These are phyloP conservation scores for Crataegus laevigata DNA, from an alignment of 306 rosid species.

Conservation along the genomic window DNA sequence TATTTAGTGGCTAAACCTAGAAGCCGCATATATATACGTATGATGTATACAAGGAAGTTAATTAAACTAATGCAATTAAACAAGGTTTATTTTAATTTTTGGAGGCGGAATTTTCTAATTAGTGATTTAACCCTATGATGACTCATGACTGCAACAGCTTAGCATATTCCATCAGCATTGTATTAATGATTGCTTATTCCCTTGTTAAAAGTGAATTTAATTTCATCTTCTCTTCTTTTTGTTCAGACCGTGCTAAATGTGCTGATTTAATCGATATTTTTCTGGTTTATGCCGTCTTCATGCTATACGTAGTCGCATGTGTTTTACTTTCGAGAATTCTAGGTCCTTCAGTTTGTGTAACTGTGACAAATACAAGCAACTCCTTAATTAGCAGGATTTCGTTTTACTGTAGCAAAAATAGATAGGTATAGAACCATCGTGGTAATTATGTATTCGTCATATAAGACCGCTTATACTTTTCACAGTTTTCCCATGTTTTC, in stretches of 20 bases:
- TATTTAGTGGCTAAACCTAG: not conserved
- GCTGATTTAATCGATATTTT: no score
- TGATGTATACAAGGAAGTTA: not conserved
- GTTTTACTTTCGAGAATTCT: not conserved
- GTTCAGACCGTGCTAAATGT: not conserved
- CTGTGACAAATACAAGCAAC: no score
- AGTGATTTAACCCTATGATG: not conserved
- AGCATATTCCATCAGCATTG: not conserved
- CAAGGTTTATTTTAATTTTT: not conserved
- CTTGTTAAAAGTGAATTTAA: not conserved
- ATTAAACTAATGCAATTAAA: not conserved
- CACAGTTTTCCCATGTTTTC: not conserved
- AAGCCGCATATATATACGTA: not conserved
- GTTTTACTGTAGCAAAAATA: no score
- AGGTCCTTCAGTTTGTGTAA: no score
- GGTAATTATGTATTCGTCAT: no score
- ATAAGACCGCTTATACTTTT: no score
- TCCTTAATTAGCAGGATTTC: no score
- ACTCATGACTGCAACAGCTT: not conserved
- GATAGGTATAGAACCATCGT: not conserved
- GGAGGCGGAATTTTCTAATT: not conserved
- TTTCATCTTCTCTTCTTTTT: not conserved
- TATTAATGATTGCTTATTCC: not conserved
- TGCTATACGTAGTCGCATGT: not conserved
- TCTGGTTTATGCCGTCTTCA: not conserved